Conservation (phyloP, 495 filamentous ascomycete species). For the Penicillium diatomitis region DNA sequence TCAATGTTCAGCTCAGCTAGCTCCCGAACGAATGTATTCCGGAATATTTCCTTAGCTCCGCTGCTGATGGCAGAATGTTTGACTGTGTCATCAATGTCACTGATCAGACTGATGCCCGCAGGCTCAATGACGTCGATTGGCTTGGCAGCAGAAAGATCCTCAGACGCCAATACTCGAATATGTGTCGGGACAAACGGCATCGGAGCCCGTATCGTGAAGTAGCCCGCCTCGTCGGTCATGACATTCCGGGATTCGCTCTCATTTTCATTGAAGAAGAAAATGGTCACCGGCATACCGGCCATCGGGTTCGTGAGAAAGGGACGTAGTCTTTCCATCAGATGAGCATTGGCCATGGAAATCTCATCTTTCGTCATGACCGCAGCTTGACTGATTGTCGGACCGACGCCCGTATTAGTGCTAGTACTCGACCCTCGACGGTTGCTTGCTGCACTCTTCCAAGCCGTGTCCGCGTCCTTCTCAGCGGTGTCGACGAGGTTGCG, state of each 20-base stretch:
- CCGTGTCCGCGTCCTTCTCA: conserved; percentile 58
- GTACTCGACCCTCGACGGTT: conserved; percentile 14
- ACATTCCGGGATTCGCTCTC: conserved; percentile 71
- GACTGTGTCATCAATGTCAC: conserved; percentile 96
- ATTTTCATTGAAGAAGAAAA: conserved; percentile 85
- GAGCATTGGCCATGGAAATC: conserved; percentile 67
- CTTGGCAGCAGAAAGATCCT: conserved; percentile 71
- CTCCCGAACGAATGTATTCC: conserved; percentile 88
- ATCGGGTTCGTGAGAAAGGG: conserved; percentile 84
- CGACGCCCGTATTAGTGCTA: conserved; percentile 6
- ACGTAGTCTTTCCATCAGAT: conserved; percentile 75
- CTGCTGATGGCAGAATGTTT: conserved; percentile 85
- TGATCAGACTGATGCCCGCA: conserved; percentile 84
- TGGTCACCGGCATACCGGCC: conserved; percentile 62
- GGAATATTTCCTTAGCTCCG: conserved; percentile 87
- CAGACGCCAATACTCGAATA: conserved; percentile 76
- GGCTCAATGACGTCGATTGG: conserved; percentile 67
- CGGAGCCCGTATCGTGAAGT: conserved; percentile 68
- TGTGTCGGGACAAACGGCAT: conserved; percentile 88
- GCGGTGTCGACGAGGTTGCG: conserved; percentile 63
- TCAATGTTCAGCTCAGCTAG: conserved; percentile 69
- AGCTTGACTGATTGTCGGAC: conserved; percentile 29
- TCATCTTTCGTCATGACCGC: conserved; percentile 59
- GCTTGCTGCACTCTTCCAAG: conserved; percentile 39
- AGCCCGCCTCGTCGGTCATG: conserved; percentile 73